A percentile compares a stretch with the other conserved stretches of the same genome.
phyloP scores from a whole-genome alignment of 75 land plant species.

The Larix kaempferi region DNA sequence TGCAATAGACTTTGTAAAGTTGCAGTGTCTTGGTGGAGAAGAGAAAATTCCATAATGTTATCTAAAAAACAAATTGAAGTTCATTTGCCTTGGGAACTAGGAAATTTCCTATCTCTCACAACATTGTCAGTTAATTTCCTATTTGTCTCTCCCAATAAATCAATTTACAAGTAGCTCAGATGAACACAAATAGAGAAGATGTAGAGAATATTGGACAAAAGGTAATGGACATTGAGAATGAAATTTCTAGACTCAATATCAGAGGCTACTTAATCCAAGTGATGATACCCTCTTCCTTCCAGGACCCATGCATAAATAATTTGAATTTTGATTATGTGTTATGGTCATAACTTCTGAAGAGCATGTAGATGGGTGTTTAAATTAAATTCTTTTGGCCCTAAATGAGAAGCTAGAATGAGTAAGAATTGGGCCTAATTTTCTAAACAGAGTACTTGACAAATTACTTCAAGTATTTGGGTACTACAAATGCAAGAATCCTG shows the following conservation, averaged over 20 bases:
- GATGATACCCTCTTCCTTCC: not conserved
- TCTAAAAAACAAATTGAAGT: conserved; percentile 44
- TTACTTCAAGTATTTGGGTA: conserved; percentile 2
- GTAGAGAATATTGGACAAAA: no score
- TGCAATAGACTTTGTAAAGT: no score
- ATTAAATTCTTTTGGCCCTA: conserved; percentile 9
- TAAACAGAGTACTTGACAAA: conserved; percentile 12
- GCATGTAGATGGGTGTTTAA: conserved; percentile 1
- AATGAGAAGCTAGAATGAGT: conserved; percentile 28
- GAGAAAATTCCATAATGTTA: conserved; percentile 25
- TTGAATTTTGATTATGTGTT: not conserved
- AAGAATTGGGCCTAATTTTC: conserved; percentile 7
- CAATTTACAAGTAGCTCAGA: conserved; percentile 30
- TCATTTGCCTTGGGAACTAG: conserved; percentile 32
- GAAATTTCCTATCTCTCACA: conserved; percentile 20
- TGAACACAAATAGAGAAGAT: no score
- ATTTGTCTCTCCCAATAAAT: conserved; percentile 34
- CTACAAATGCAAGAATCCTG: not conserved
- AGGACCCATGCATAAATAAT: not conserved
- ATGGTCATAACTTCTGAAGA: not conserved
- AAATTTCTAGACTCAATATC: not conserved
- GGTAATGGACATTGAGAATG: no score
- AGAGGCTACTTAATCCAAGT: not conserved
- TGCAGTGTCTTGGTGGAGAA: no score
- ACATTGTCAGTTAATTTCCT: conserved; percentile 26